A percentile compares a stretch with the other conserved stretches of the same genome.
phyloP scores from a whole-genome alignment of 345 rosid genomes.

The Punica granatum region DNA sequence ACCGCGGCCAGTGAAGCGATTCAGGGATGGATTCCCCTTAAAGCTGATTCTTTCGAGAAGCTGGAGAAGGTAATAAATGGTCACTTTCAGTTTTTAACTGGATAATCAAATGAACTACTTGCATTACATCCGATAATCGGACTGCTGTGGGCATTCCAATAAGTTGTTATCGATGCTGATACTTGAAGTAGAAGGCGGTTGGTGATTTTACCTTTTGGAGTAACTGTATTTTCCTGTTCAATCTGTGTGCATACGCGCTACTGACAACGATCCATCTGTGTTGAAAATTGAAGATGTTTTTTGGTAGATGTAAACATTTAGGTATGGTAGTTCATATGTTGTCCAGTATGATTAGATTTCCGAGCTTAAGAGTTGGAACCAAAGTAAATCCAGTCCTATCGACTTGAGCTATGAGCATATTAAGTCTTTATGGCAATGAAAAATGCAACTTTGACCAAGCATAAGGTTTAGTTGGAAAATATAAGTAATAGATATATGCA shows the following conservation, averaged over 20 bases:
- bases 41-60: constrained; percentile 14
- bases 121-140: not conserved
- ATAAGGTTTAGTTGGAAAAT: no score
- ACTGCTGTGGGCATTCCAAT: not conserved
- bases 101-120: not conserved
- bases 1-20: constrained; percentile 16
- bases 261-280: not conserved
- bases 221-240: not conserved
- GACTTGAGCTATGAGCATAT: not conserved
- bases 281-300: not conserved
- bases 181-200: not conserved
- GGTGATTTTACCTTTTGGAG: not conserved
- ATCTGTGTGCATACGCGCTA: not conserved
- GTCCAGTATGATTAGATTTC: not conserved
- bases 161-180: not conserved
- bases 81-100: not conserved
- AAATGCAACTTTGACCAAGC: no score
- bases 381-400: not conserved
- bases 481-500: not conserved
- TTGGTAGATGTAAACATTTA: not conserved
- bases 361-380: not conserved
- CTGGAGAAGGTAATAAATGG: constrained; percentile 16
- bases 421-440: not conserved
- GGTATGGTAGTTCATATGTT: not conserved
- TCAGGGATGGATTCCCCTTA: constrained; percentile 24